A percentile compares a stretch with the other conserved stretches of the same genome.
Evolutionary conservation across 1,284 basidiomycete genomes (phyloP).

Genomic region (Fomes fomentarius): DNA sequence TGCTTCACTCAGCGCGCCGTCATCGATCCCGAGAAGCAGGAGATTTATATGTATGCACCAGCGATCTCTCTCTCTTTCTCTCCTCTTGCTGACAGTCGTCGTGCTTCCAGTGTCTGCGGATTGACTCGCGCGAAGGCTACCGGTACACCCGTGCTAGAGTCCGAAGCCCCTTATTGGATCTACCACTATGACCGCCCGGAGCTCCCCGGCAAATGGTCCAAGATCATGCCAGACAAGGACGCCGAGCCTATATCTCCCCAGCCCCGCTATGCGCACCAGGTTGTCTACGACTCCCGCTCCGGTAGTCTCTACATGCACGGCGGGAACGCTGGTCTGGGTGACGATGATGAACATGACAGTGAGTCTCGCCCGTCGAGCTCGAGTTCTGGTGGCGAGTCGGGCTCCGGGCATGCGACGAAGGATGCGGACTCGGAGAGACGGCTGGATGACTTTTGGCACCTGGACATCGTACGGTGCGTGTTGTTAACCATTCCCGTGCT

Average conservation of each 20-base stretch:
- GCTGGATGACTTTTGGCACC: conserved; percentile 77
- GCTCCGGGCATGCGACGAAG: neutral
- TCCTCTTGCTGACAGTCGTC: neutral
- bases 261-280: conserved; percentile 74
- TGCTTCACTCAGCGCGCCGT: conserved; percentile 74
- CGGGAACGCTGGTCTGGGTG: conserved; percentile 58
- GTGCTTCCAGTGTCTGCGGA: conserved; percentile 56
- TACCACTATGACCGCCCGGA: conserved; percentile 56
- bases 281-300: conserved; percentile 65
- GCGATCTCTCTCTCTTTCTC: neutral
- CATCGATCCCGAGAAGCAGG: conserved; percentile 60
- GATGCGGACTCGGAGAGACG: conserved; percentile 44
- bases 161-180: conserved; percentile 61
- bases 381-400: neutral
- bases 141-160: conserved; percentile 47
- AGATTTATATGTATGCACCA: conserved; percentile 72
- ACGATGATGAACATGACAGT: conserved; percentile 15
- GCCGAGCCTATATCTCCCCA: conserved; percentile 16
- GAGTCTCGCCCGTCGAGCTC: neutral
- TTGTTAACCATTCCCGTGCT: neutral
- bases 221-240: conserved; percentile 45
- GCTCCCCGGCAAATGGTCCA: conserved; percentile 65
- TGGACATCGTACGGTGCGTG: conserved; percentile 64
- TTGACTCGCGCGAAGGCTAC: conserved; percentile 47
- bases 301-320: conserved; percentile 70